Base-by-base conservation (phyloP, 139 green algal species). In the Prasinococcaceae sp. region DNA sequence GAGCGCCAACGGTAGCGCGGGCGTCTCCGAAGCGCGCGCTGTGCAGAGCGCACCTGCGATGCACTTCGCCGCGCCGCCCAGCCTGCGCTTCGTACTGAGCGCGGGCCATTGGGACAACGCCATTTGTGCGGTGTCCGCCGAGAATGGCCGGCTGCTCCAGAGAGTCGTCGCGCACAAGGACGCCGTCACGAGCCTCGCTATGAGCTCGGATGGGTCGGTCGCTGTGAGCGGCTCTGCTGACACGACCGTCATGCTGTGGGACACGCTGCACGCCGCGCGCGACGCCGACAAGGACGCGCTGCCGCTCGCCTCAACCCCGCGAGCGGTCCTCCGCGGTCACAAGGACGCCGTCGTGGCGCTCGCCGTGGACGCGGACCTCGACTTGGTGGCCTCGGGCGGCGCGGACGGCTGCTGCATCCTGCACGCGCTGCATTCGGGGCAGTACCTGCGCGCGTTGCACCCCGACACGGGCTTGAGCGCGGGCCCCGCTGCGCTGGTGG, bases 191-290 rank as follows among this genome's bases (percentile, higher is more conserved):
- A 76, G 67, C 32, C 30, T 85, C 12, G 69, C 73, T 0, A 43
- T 67, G 14, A 64, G 53, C 56, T 14, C 49, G 35, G 50, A 59
- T 26, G 75, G 47, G 37, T 24, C 23, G 28, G 44, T 63, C 9
- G 42, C 79, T 24, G 70, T 77, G n/a, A 78, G 35, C 23, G 78
- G 78, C 28, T 73, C 57, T 44, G 27, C 58, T 0, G 78, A 86
- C 59, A 74, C 66, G 0, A 83, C 68, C 8, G 36, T 82, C 3
- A 72, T 80, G 20, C 44, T 84, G 12, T 84, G 76, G 76, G 73
- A 81, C 35, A 30, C 53, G 5, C 19, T 22, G 17, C 19, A 12
- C 3, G 12, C 43, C 8, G 16, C 49, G 4, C 55, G 30, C 4
- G n/a, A n/a, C n/a, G n/a, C n/a, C n/a, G n/a, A n/a, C n/a, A n/a